Evolutionary conservation across 2,329 filamentous ascomycete genomes (phyloP), one percentile per base, ranked within the genome.

Genomic region (Penicillium sp.): DNA sequence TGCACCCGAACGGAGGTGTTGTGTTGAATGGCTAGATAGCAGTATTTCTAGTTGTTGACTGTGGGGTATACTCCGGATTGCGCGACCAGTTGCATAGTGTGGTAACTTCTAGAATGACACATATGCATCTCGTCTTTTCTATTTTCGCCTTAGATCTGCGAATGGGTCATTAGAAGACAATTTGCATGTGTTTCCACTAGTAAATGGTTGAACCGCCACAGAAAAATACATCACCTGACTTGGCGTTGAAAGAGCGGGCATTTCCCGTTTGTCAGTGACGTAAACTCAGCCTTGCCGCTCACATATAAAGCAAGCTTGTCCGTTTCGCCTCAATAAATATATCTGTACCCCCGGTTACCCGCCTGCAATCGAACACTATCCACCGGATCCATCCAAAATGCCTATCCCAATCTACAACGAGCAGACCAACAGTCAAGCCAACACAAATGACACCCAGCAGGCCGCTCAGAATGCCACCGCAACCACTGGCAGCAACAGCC

Each of bases 1-100:
- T 90, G 55, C 87, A 90, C 71, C 82, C 85, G 38, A 89, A 89
- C 68, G 85, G 85, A n/a, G 85, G 85, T 47, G 78, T 81, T 41
- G 77, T 86, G 64, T 81, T 87, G 30, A 85, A 85, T 67, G 76
- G 78, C 11, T 82, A 74, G 63, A 45, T 17, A 47, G 15, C 6
- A 30, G 11, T 5, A 9, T 38, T 38, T 15, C 9, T 38, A 6
- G 3, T 41, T 41, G 35, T 41, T 41, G 35, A 41, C 35, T 41
- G 15, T 15, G 11, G 5, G 35, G 13, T 15, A 15, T 41, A 35
- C 31, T 35, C 31, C 5, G 13, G 31, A 8, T 35, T 35, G 17
- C 26, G 5, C 5, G 26, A 26, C 26, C 5, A 26, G 26, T 26
- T 26, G 26, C 26, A 26, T 26, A 26, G 5, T 3, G 35, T 15